Base-by-base conservation (phyloP, 192 early-diverging fungal species). In the Mortierella antarctica region DNA sequence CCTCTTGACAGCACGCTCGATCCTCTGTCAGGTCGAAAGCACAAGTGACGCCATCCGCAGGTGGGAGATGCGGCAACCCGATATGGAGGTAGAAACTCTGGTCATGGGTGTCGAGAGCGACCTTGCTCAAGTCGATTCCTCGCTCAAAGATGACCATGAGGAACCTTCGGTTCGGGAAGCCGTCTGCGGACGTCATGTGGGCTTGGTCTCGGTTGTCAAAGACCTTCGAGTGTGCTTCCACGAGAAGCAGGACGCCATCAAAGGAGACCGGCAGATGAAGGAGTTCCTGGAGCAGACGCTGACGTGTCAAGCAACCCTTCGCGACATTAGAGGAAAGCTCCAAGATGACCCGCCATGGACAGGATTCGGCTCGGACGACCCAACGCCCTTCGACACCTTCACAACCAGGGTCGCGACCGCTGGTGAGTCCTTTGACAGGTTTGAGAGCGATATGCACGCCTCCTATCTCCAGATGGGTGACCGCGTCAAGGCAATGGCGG, bases 41-140 rank as follows among this genome's bases (percentile, higher is more conserved):
- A 45, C 76, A 2, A 47, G 21, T 14, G 39, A 45, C 13, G 57
- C 63, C 6, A 79, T 79, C 63, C 55, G 49, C 42, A 31, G 18
- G 5, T 79, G 76, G 76, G 76, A 79, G 58, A 79, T 79, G 76
- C 55, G 69, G 9, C 69, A 71, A 18, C 58, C 76, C 6, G 76
- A 79, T 67, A 39, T 23, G 13, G 62, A 79, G 45, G 49, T 79
- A 1, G 76, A 79, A 31, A 45, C 21, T 0, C 44, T 10, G 3
- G 69, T 79, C 10, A 31, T 62, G 12, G 47, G 42, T 4, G 56
- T 70, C 2, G 74, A 77, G 46, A 7, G 49, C 4, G 61, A 56
- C 10, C 31, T 49, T 21, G 11, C 17, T 13, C 13, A 9, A 0
- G 39, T 67, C 7, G 73, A 74, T 18, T 10, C 45, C 14, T 21